Conservation (phyloP, 208 protist genomes). For the Trypanosoma lewisi region DNA sequence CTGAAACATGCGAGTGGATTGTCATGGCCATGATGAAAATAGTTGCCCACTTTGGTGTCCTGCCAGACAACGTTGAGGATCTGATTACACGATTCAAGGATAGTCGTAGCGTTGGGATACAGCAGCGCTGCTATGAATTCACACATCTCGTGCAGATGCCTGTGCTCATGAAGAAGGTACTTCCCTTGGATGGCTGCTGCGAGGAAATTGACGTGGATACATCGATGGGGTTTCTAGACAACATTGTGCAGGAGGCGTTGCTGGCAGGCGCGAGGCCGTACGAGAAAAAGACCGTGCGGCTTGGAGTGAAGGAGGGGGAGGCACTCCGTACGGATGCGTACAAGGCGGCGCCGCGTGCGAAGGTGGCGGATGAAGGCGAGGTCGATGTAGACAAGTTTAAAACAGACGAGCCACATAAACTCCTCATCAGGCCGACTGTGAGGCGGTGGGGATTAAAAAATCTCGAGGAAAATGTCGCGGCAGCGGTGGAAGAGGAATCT, state of each 20-base stretch:
- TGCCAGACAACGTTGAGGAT: conserved; percentile 50
- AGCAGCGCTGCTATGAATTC: conserved; percentile 87
- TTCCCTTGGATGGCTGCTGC: conserved; percentile 78
- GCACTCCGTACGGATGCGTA: conserved; percentile 42
- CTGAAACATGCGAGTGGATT: conserved; percentile 51
- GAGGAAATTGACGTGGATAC: conserved; percentile 62
- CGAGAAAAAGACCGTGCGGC: conserved; percentile 17
- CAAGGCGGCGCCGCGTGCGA: conserved; percentile 22
- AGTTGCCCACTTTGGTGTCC: conserved; percentile 30
- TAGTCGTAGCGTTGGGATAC: conserved; percentile 55
- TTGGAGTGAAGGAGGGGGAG: conserved; percentile 20
- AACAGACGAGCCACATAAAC: conserved; percentile 16
- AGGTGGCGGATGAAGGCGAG: conserved; percentile 24
- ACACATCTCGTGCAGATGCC: conserved; percentile 36
- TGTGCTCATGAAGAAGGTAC: conserved; percentile 44
- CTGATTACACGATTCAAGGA: conserved; percentile 42
- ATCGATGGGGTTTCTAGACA: conserved; percentile 48
- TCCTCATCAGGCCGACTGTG: conserved; percentile 16
- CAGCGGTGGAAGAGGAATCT: background rate
- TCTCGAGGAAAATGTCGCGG: conserved; percentile 5
- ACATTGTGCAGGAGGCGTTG: conserved; percentile 41
- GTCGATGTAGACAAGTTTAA: conserved; percentile 6
- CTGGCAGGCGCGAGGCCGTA: conserved; percentile 50
- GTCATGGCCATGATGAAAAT: conserved; percentile 82
- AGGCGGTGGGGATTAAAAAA: conserved; percentile 40